Conservation (phyloP, 139 green algal species). For the Astrephomene gubernaculifera region DNA sequence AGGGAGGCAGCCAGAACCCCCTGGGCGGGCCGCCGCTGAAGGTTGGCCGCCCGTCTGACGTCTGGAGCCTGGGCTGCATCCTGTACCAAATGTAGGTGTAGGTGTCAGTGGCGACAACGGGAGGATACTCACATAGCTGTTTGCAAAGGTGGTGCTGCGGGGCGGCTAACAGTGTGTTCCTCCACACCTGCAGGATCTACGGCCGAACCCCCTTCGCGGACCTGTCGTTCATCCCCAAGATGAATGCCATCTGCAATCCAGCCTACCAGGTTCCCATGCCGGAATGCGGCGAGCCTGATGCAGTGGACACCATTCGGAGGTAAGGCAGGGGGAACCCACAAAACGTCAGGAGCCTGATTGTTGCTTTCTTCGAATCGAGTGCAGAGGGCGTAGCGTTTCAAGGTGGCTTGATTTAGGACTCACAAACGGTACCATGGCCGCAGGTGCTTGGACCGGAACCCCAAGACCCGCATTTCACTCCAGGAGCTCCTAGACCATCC, state of each 20-base stretch:
- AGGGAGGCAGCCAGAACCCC: conserved; percentile 84
- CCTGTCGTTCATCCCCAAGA: conserved; percentile 93
- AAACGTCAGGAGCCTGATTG: too few relatives aligned
- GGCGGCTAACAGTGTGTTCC: neutral
- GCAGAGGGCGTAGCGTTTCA: too few relatives aligned
- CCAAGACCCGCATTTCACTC: conserved; percentile 78
- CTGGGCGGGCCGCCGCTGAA: conserved; percentile 77
- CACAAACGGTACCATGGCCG: too few relatives aligned
- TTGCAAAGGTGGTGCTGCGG: too few relatives aligned
- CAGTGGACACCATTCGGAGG: conserved; percentile 76
- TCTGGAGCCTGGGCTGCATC: conserved; percentile 94
- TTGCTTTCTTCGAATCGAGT: too few relatives aligned
- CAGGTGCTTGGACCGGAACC: conserved; percentile 90
- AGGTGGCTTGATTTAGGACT: too few relatives aligned
- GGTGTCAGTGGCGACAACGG: too few relatives aligned
- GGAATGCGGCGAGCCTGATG: conserved; percentile 46
- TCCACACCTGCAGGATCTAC: conserved; percentile 74
- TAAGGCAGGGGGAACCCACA: too few relatives aligned
- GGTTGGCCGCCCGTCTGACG: conserved; percentile 89
- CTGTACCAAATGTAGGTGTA: conserved; percentile 93
- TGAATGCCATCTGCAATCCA: conserved; percentile 57
- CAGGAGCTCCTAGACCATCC: conserved; percentile 89
- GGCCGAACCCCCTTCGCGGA: conserved; percentile 83
- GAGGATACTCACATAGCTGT: too few relatives aligned
- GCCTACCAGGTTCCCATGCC: conserved; percentile 39